Evolutionary conservation across 108 stramenopile species (phyloP), one percentile per base, ranked within the genome.

Genomic region (Parietichytrium sp.): DNA sequence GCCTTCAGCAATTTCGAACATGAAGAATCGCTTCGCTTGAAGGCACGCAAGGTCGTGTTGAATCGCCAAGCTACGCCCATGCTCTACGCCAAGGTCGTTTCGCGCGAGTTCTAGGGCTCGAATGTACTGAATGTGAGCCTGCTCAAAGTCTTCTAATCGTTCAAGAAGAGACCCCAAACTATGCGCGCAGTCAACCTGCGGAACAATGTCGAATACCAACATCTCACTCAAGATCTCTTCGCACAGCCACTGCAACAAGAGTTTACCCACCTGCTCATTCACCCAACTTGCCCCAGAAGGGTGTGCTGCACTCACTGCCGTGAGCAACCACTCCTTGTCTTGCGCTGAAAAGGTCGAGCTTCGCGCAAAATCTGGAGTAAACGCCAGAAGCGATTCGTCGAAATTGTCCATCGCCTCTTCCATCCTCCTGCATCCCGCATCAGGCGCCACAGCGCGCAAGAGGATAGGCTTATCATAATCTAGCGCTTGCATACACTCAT

Each of bases 31-130:
- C 61, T 72, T 72, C 0, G 61, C 61, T 25, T 72, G 61, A 12
- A 72, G 42, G 42, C 61, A 72, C 8, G 61, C 61, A 12, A 72
- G 61, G 20, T 72, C 61, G 61, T 72, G 61, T n/a, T 33, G 38
- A 72, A 72, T 72, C 2, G 16, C 20, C 61, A 72, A 42, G 12
- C 38, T 72, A 1, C 13, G 7, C 33, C 38, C 45, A 42, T 72
- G 61, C 23, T 72, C 61, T 27, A 45, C 61, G 42, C 61, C 61
- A 15, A 72, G 4, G 23, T 72, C 38, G 61, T 72, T 42, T 6
- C 61, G 61, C n/a, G 61, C 61, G 13, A 72, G 33, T n/a, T 72
- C 61, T n/a, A 72, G 61, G 38, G 61, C 61, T 16, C 61, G 61
- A n/a, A 72, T 0, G 20, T 72, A 72, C 61, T 72, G 61, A 33